Base-by-base conservation (phyloP, 108 stramenopile species). In the Nitzschia putrida region DNA sequence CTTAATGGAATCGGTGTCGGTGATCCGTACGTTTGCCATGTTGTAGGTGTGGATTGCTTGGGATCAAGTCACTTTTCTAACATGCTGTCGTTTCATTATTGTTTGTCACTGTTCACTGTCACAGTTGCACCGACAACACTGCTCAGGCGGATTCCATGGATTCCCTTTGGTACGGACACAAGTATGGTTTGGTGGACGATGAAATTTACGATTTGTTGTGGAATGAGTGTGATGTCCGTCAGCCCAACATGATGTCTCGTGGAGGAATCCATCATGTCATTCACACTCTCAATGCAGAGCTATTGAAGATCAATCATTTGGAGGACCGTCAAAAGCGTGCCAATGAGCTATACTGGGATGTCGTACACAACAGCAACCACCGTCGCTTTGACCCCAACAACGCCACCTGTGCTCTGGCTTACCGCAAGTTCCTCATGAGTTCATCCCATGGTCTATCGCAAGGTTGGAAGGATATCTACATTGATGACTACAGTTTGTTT, bases 131-230 rank as follows among this genome's bases (percentile, higher is more conserved):
- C 44, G 87, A 88, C 63, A 85, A 83, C 52, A 71, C 37, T 7
- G 84, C 87, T 4, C 87, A 88, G 72, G 64, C 49, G 7, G 84
- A 88, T 45, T 73, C 73, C 22, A 83, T 85, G 82, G 84, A 88
- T 55, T 65, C 76, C 9, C 50, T 88, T 7, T 88, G 87, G 87
- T 88, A 88, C 57, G 79, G 68, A 4, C 64, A 83, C 68, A 88
- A 88, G 68, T 79, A 88, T 57, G 87, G 87, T 29, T 54, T 88
- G 21, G 76, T 88, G 47, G 83, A 83, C 57, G 80, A 83, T 42
- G 80, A 69, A 43, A 56, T 77, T 11, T 88, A 59, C 61, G 80
- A 85, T 64, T 20, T 72, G 18, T 58, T 88, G 10, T 86, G 80
- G 80, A 81, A 86, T 66, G 18, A 83, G 8, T 86, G 85, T 64